phyloP scores from a whole-genome alignment of 2,329 filamentous ascomycete genomes.

The Venturiaceae sp. region DNA sequence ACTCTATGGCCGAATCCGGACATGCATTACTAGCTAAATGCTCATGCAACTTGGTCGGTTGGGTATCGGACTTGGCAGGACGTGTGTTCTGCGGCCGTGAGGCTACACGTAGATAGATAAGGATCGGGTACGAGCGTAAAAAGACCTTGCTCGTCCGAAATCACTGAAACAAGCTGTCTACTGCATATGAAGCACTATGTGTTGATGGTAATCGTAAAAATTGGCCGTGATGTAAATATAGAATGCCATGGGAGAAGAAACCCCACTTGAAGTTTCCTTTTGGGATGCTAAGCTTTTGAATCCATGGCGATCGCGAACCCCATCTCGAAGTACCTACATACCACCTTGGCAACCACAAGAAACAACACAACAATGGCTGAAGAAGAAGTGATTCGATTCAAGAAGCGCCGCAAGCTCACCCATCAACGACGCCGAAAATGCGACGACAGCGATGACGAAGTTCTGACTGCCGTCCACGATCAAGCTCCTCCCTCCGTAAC shows the following conservation, averaged over 20 bases:
- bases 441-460: background rate
- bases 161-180: background rate
- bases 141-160: too few species aligned
- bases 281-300: too few species aligned
- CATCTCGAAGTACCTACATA: too few species aligned
- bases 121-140: background rate
- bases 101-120: background rate
- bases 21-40: too few species aligned
- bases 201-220: background rate
- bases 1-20: background rate
- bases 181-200: background rate
- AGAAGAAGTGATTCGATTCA: background rate
- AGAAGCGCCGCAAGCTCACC: background rate
- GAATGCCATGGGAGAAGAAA: too few species aligned
- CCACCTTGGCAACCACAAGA: too few species aligned
- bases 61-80: background rate
- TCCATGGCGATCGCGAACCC: background rate
- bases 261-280: too few species aligned
- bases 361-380: background rate
- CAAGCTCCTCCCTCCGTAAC: background rate
- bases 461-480: background rate
- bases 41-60: background rate
- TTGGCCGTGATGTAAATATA: too few species aligned
- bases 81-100: too few species aligned
- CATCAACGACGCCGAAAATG: background rate